Evolutionary conservation across 441 rosid genomes (phyloP).

Genomic region (Euphorbia celastroides): DNA sequence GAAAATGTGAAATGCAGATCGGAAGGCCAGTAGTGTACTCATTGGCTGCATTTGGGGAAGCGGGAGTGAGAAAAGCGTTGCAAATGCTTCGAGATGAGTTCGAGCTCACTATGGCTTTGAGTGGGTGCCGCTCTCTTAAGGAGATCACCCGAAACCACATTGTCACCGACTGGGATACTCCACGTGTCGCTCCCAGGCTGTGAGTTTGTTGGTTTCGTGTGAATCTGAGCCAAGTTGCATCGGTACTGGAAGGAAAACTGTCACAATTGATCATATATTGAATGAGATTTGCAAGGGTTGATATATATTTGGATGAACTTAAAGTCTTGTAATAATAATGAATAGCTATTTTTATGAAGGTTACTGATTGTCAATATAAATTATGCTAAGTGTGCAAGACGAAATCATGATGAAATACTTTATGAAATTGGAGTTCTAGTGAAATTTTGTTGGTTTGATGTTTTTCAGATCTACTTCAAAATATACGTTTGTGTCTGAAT

Average conservation of each 20-base stretch:
- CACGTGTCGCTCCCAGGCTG: conserved; percentile 44
- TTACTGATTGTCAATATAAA: conserved; percentile 13
- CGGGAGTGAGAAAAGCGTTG: conserved; percentile 72
- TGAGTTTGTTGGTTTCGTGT: conserved; percentile 22
- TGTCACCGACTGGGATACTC: conserved; percentile 62
- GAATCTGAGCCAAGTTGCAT: neutral
- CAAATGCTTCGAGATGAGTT: conserved; percentile 79
- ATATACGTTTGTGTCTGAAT: no score
- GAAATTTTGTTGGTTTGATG: no score
- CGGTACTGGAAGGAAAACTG: neutral
- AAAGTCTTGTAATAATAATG: conserved; percentile 7
- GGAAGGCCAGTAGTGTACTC: conserved; percentile 88
- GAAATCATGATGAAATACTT: no score
- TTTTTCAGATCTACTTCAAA: no score
- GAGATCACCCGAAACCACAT: conserved; percentile 77
- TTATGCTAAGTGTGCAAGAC: no score
- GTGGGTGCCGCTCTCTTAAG: conserved; percentile 74
- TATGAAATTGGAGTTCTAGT: no score
- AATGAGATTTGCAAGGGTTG: conserved; percentile 12
- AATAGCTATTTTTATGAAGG: conserved; percentile 9
- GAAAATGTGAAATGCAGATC: conserved; percentile 47
- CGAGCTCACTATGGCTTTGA: conserved; percentile 88
- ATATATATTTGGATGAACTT: conserved; percentile 9
- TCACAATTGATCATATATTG: neutral
- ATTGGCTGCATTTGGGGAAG: conserved; percentile 80